Base-by-base conservation (phyloP, 2,329 filamentous ascomycete genomes). In the Colletotrichum navitas region DNA sequence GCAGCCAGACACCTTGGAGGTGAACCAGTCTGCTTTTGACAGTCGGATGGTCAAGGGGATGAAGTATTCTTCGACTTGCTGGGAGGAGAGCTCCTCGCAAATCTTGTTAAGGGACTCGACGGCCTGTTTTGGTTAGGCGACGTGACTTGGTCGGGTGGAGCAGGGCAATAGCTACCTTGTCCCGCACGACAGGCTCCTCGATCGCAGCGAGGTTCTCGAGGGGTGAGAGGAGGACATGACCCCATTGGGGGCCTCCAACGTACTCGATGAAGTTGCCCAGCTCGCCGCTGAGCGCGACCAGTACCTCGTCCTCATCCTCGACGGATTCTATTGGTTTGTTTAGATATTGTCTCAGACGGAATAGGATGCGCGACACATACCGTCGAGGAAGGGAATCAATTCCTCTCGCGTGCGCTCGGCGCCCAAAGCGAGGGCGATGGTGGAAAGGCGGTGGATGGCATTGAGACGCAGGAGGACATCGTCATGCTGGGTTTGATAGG, bases 41-140 rank as follows among this genome's bases (percentile, higher is more conserved):
- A 99, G 93, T 80, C 96, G 94, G 79, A 97, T 90, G 72, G 95
- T 95, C 79, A 99, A 92, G 74, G 96, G 96, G 77, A 99, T 95
- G 85, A 98, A 98, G 84, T 95, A 93, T 79, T 98, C 94, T 87
- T 99, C 96, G 80, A 98, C 92, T 86, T 99, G 96, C 82, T 94
- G 89, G 77, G 94, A 86, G 62, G 94, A 97, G 67, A 99, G 89
- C 81, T 97, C 91, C 80, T 91, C 90, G 89, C 96, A 98, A 82
- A 99, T 98, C 87, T 98, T 99, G 90, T 99, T 99, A 77, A 99
- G 90, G 59, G 96, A 99, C 83, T 99, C 97, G 80, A 99, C 96
- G 75, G 96, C 96, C 95, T 98, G 78, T 51, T 61, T 43, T 51
- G 41, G 61, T 74, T 75, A 67, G 67, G 55, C 60, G 26, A 63